Evolutionary conservation across 116 monocot species (phyloP).

Genomic region (Zostera marina): DNA sequence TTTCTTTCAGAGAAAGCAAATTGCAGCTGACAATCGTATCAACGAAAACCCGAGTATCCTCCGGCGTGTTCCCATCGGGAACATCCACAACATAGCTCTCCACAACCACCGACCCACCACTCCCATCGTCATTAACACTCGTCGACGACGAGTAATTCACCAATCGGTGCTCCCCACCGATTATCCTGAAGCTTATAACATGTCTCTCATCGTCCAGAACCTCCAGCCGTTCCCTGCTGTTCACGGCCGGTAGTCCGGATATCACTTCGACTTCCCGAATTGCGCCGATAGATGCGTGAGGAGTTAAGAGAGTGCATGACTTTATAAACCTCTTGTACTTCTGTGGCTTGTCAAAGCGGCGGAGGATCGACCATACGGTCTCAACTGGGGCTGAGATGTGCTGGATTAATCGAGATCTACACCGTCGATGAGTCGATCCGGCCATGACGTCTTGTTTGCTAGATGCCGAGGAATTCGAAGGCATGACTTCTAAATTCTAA

Average conservation of each 20-base stretch:
- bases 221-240: slow-evolving; percentile 36
- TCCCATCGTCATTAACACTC: slow-evolving; percentile 7
- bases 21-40: slow-evolving; percentile 74
- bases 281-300: slow-evolving; percentile 4
- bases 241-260: slow-evolving; percentile 36
- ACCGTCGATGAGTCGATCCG: too few species aligned
- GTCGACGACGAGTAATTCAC: slow-evolving; percentile 22
- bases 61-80: slow-evolving; percentile 58
- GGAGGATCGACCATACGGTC: slow-evolving; percentile 18
- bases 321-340: slow-evolving; percentile 24
- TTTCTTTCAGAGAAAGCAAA: slow-evolving; percentile 52
- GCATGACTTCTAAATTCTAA: too few species aligned
- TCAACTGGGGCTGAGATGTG: slow-evolving; percentile 4
- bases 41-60: slow-evolving; percentile 65
- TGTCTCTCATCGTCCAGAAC: slow-evolving; percentile 32
- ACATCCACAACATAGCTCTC: slow-evolving; percentile 91
- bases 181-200: slow-evolving; percentile 16
- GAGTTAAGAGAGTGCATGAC: slow-evolving; percentile 9
- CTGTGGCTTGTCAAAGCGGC: slow-evolving; percentile 22
- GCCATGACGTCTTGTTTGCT: too few species aligned
- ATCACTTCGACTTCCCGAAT: slow-evolving; percentile 28
- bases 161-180: slow-evolving; percentile 27
- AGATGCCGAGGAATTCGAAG: too few species aligned
- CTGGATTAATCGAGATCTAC: slow-evolving; percentile 1
- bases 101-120: slow-evolving; percentile 28